Evolutionary conservation across 1,139 yeast species (phyloP), one percentile per base, ranked within the genome.

Genomic region (Nakaseomyces kungkrabaensis): DNA sequence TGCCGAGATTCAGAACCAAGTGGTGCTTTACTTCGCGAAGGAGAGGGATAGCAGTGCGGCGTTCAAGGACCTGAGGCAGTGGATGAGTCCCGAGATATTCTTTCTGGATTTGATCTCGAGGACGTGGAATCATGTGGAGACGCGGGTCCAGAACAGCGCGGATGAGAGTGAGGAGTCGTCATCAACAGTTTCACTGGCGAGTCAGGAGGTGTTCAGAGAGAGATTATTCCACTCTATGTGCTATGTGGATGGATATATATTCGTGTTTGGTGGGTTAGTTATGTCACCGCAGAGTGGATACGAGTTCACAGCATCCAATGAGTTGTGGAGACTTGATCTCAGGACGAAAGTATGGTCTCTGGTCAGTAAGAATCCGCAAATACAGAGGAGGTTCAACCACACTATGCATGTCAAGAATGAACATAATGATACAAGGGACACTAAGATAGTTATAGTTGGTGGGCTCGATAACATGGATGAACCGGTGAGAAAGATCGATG

Each of bases 261-360:
- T 76, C 59, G 59, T 82, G 4, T 79, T 76, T 60, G 92, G 92
- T 17, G 94, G 94, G 0, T 62, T 84, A 34, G 56, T 59, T 4
- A 62, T 62, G 3, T 63, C 66, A 4, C 63, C 66, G 25, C 61
- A 59, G 36, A 63, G 59, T 37, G 65, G 59, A 7, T 65, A 67
- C 50, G 66, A 67, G 45, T 62, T 82, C 27, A 68, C 69, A 3
- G 78, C 85, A 0, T 59, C 74, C n/a, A 81, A 81, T 57, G 92
- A 84, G 56, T 65, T 82, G 22, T 84, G 92, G 90, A 75, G 74
- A 55, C 77, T 82, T 56, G 76, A 81, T 61, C 66, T 81, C 45
- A 75, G 72, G 47, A 65, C 73, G 1, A 70, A 71, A 46, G 63
- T 64, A 22, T 84, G 90, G 90, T 63, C 62, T 0, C 70, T 79